A percentile compares a stretch with the other conserved stretches of the same genome.
Conservation (phyloP, 1,139 yeast species). For the Pichia sp. region DNA sequence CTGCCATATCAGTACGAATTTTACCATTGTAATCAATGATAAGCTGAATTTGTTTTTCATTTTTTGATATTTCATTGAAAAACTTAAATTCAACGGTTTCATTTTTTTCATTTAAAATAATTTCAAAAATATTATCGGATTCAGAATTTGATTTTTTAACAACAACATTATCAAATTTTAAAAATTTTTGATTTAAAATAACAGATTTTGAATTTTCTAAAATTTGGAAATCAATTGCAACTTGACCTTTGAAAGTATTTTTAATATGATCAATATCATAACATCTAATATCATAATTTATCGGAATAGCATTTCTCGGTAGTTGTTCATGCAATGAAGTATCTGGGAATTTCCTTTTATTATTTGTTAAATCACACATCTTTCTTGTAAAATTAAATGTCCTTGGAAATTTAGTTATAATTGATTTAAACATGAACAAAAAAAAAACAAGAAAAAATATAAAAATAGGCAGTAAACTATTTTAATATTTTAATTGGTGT, state of each 20-base stretch:
- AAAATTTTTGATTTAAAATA: slow-evolving; percentile 37
- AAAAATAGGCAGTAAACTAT: too few relatives aligned
- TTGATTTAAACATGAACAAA: slow-evolving; percentile 3
- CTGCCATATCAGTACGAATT: slow-evolving; percentile 69
- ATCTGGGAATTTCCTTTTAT: slow-evolving; percentile 20
- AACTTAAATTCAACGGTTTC: slow-evolving; percentile 60
- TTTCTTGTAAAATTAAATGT: not conserved
- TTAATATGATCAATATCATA: slow-evolving; percentile 31
- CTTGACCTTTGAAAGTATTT: slow-evolving; percentile 37
- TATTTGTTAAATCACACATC: slow-evolving; percentile 8
- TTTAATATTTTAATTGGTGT: too few relatives aligned
- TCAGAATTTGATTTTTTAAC: slow-evolving; percentile 19
- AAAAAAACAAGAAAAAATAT: too few relatives aligned
- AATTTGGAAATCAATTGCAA: slow-evolving; percentile 36
- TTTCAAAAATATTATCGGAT: slow-evolving; percentile 11
- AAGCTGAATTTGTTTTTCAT: slow-evolving; percentile 34
- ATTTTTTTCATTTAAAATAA: slow-evolving; percentile 32
- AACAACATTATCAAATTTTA: slow-evolving; percentile 23
- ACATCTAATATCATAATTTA: slow-evolving; percentile 39
- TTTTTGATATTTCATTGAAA: slow-evolving; percentile 22
- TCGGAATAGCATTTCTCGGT: slow-evolving; percentile 39
- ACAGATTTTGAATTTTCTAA: slow-evolving; percentile 33
- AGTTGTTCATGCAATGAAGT: slow-evolving; percentile 37
- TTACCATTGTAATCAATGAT: slow-evolving; percentile 40
- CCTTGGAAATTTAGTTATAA: not conserved